Percentiles rank a stretch among this genome's conserved stretches.
These are phyloP conservation scores for Torrubiella hemipterigena DNA, from an alignment of 2,329 filamentous ascomycete species.

Conservation along the genomic window DNA sequence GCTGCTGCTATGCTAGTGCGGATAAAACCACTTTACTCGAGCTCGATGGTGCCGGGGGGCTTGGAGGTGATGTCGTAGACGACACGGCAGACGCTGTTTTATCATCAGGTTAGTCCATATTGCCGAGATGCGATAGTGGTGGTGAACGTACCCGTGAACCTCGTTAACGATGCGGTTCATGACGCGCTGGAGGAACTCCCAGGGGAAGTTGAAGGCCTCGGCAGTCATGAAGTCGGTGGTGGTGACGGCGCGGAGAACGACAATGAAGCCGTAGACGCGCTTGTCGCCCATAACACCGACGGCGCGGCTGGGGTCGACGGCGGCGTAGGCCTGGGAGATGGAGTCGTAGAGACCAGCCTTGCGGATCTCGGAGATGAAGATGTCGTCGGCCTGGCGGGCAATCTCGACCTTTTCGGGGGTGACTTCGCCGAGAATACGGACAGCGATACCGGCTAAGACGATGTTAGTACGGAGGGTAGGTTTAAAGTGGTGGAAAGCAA, in stretches of 20 bases:
- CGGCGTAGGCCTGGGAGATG: constrained; percentile 13
- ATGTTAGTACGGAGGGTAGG: too few species aligned
- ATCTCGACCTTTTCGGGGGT: constrained; percentile 70
- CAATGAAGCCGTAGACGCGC: constrained; percentile 31
- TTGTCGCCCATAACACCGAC: constrained; percentile 48
- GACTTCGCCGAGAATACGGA: constrained; percentile 75
- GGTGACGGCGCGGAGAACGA: constrained; percentile 30
- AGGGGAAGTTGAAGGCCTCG: constrained; percentile 54
- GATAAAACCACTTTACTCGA: constrained; percentile 46
- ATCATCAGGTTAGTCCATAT: neutral
- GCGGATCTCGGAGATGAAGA: constrained; percentile 67
- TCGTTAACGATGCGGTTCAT: constrained; percentile 52
- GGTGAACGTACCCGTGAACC: constrained; percentile 58
- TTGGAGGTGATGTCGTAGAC: constrained; percentile 53
- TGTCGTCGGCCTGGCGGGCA: constrained; percentile 62
- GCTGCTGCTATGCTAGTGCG: too few species aligned
- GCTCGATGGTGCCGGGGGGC: constrained; percentile 62
- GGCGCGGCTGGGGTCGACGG: constrained; percentile 12
- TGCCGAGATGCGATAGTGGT: constrained; percentile 21
- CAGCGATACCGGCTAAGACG: constrained; percentile 56
- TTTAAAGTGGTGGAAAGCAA: neutral
- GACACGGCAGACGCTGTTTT: constrained; percentile 55
- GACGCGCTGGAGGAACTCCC: constrained; percentile 53
- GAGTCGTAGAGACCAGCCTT: constrained; percentile 61
- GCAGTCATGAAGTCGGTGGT: constrained; percentile 54